Evolutionary conservation across 164 flowering plant species (phyloP), one percentile per base, ranked within the genome.

Genomic region (Tinospora cordifolia): DNA sequence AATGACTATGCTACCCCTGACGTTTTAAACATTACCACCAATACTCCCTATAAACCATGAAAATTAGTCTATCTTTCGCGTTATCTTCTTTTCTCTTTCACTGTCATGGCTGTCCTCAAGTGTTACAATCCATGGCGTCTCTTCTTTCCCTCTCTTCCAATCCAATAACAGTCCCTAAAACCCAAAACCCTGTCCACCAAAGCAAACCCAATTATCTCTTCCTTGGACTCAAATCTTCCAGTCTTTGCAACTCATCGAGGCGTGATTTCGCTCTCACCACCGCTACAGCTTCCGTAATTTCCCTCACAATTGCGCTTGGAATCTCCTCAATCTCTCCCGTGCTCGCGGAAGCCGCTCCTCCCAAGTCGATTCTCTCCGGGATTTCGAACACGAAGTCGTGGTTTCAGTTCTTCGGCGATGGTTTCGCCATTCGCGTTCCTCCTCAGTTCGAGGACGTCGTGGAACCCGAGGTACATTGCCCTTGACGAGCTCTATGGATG

Each of bases 341-440:
- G 51, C 21, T 59, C 62, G 36, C 82, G 5, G 68, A 75, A 73
- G 36, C 21, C 71, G 73, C 78, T 1, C 67, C 84, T 26, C 62
- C 82, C 3, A 88, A 83, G 72, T 69, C 89, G 2, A 24, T 75
- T 27, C 83, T 81, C 59, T 81, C 83, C 0, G 84, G 84, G 68
- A 84, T 94, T 68, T 84, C 81, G 6, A 94, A 85, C 77, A 94
- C 97, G 15, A 88, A 80, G 69, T 82, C 97, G 21, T 94, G 99
- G 99, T 88, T 89, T 80, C 93, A 80, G 77, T 90, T 85, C 80
- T 89, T 77, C 70, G 99, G 99, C 12, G 86, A 87, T 75, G 99
- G 99, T 5, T 94, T 92, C 75, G 72, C 97, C 66, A 88, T 94
- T 75, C 82, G 97, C 11, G 84, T 92, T 41, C 97, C 99, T 8